Conservation (phyloP, 768 basidiomycete species). For the Termitomyces sp. region DNA sequence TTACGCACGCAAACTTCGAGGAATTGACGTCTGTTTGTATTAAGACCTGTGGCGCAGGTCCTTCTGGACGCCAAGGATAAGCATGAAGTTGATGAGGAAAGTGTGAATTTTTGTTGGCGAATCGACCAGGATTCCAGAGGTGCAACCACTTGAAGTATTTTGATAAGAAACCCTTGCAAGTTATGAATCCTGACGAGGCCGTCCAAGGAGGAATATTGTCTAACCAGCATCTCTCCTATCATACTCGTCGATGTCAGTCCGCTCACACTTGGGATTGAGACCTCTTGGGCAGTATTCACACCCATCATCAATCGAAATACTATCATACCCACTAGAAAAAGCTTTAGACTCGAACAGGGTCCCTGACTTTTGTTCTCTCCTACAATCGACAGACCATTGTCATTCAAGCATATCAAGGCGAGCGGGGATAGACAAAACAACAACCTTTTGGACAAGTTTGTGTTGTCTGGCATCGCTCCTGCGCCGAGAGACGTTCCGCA, state of each 20-base stretch:
- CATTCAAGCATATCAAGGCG: slow-evolving; percentile 89
- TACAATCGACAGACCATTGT: slow-evolving; percentile 71
- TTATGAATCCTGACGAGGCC: slow-evolving; percentile 71
- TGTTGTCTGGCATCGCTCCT: slow-evolving; percentile 85
- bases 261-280: too few relatives aligned
- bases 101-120: slow-evolving; percentile 40
- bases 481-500: slow-evolving; percentile 88
- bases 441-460: slow-evolving; percentile 86
- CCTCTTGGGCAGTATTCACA: too few relatives aligned
- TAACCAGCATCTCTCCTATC: slow-evolving; percentile 43
- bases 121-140: slow-evolving; percentile 68
- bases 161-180: slow-evolving; percentile 60
- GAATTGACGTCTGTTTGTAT: too few relatives aligned
- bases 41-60: neutral
- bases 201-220: slow-evolving; percentile 64
- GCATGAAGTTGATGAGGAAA: neutral
- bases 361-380: neutral
- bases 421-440: slow-evolving; percentile 85
- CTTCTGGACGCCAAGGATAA: neutral
- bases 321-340: slow-evolving; percentile 47
- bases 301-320: slow-evolving; percentile 44
- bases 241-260: slow-evolving; percentile 53
- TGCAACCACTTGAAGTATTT: slow-evolving; percentile 67
- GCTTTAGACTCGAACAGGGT: slow-evolving; percentile 3
- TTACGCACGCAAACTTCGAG: neutral